A percentile compares a stretch with the other conserved stretches of the same genome.
phyloP scores from a whole-genome alignment of 768 basidiomycete genomes.

The Hygrophoropsis aurantiaca region DNA sequence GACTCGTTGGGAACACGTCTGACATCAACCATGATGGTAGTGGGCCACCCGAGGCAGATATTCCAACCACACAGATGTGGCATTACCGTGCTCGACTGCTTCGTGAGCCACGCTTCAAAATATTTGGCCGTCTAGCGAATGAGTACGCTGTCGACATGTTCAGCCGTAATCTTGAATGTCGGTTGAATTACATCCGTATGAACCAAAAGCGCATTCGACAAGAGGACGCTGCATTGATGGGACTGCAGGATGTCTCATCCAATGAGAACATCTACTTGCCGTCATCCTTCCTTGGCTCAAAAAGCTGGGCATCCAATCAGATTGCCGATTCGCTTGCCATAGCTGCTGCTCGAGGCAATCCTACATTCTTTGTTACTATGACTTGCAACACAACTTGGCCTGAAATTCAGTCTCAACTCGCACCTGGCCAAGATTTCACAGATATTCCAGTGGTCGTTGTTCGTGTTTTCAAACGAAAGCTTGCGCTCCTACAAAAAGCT shows the following conservation, averaged over 20 bases:
- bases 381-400: constrained; percentile 42
- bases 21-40: background rate
- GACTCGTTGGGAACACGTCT: constrained; percentile 3
- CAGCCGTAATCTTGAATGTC: constrained; percentile 29
- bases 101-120: constrained; percentile 26
- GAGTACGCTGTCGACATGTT: constrained; percentile 43
- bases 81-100: constrained; percentile 33
- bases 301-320: constrained; percentile 37
- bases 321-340: constrained; percentile 37
- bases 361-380: constrained; percentile 40
- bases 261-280: constrained; percentile 36
- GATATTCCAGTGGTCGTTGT: constrained; percentile 37
- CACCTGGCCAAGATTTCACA: constrained; percentile 30
- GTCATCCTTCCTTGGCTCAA: constrained; percentile 34
- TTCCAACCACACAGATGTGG: constrained; percentile 30
- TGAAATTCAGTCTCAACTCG: constrained; percentile 30
- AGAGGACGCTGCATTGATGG: constrained; percentile 33
- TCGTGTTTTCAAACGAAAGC: constrained; percentile 35
- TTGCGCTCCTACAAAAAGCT: constrained; percentile 20
- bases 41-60: constrained; percentile 1
- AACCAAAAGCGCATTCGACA: constrained; percentile 19
- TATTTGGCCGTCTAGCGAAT: constrained; percentile 33
- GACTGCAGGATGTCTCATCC: constrained; percentile 11
- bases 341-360: constrained; percentile 24
- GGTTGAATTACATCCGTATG: constrained; percentile 32